Evolutionary conservation across 768 basidiomycete genomes (phyloP).

Genomic region (Clitopilus passeckerianus): DNA sequence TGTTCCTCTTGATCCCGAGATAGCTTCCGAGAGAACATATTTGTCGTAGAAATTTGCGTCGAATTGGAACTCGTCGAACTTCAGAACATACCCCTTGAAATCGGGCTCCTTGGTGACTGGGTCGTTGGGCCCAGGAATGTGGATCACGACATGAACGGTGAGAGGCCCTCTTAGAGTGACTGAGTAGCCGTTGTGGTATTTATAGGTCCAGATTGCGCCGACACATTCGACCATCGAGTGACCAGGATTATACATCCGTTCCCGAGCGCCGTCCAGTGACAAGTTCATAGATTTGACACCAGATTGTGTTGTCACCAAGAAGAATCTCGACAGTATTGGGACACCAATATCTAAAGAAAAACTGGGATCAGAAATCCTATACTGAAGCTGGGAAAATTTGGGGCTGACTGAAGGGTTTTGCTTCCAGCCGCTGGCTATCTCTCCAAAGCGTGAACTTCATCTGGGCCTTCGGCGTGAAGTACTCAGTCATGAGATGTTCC

Average conservation of each 20-base stretch:
- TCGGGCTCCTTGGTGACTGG: background rate
- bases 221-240: conserved; percentile 66
- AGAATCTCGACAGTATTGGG: conserved; percentile 78
- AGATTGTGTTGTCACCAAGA: conserved; percentile 79
- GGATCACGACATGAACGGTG: conserved; percentile 54
- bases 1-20: conserved; percentile 42
- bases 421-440: conserved; percentile 72
- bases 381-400: too few species aligned
- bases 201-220: conserved; percentile 76
- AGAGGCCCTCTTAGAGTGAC: conserved; percentile 75
- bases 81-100: conserved; percentile 31
- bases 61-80: conserved; percentile 72
- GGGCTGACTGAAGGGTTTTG: conserved; percentile 76
- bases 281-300: conserved; percentile 82
- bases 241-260: conserved; percentile 43
- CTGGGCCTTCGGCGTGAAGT: conserved; percentile 64
- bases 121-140: conserved; percentile 21
- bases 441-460: conserved; percentile 88
- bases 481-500: conserved; percentile 59
- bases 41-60: conserved; percentile 74
- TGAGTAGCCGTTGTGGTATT: conserved; percentile 73
- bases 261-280: conserved; percentile 73
- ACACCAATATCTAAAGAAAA: conserved; percentile 63
- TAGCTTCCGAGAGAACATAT: conserved; percentile 60
- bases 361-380: conserved; percentile 1